Percentiles rank a stretch among this genome's conserved stretches.
phyloP scores from a whole-genome alignment of 495 filamentous ascomycete species.

The Neurospora tetraspora region DNA sequence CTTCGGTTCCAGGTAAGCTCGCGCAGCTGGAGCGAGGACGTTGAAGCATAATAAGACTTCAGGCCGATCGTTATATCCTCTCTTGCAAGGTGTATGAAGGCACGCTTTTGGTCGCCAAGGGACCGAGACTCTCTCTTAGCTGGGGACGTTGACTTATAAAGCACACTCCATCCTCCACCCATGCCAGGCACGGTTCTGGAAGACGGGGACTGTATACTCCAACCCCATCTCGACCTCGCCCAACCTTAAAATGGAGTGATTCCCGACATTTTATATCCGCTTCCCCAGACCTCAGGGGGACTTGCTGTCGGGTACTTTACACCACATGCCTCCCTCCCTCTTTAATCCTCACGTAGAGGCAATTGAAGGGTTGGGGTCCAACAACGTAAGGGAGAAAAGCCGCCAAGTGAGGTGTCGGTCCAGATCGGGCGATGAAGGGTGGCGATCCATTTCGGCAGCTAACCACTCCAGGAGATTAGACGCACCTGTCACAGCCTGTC shows the following conservation, averaged over 20 bases:
- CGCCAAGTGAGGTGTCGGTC: background rate
- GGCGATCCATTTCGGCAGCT: background rate
- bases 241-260: background rate
- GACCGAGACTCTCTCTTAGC: background rate
- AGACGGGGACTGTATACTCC: background rate
- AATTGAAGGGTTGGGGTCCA: background rate
- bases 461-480: background rate
- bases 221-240: background rate
- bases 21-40: background rate
- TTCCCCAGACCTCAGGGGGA: background rate
- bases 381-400: background rate
- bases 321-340: background rate
- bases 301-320: background rate
- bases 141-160: background rate
- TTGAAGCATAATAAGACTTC: background rate
- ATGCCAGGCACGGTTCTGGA: background rate
- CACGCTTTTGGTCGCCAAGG: background rate
- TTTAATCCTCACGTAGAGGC: background rate
- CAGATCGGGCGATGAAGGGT: background rate
- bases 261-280: background rate
- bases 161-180: background rate
- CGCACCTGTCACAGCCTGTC: background rate
- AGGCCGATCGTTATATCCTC: background rate
- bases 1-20: background rate
- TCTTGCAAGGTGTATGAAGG: background rate